These are phyloP conservation scores for Blastobotrys ciferrii DNA, from an alignment of 1,139 yeast species.

Conservation along the genomic window DNA sequence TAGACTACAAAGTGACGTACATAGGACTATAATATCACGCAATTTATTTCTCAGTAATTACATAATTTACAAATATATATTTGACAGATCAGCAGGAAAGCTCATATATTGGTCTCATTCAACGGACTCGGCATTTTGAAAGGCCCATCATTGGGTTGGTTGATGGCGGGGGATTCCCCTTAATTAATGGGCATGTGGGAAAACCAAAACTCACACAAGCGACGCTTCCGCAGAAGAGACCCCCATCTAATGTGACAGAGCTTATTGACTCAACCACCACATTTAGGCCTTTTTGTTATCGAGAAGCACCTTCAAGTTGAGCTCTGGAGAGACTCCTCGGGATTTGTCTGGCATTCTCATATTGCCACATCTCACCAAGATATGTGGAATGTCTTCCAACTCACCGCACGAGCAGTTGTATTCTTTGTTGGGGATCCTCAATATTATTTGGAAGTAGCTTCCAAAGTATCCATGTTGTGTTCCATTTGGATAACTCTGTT, in stretches of 20 bases:
- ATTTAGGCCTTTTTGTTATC: neutral
- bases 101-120: too few relatives aligned
- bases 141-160: too few relatives aligned
- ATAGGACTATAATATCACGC: too few relatives aligned
- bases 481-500: neutral
- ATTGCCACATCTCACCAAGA: neutral
- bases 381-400: neutral
- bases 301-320: neutral
- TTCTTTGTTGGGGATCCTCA: neutral
- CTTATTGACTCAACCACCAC: neutral
- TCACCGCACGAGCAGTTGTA: slow-evolving; percentile 5
- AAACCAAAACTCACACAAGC: slow-evolving; percentile 2
- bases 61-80: too few relatives aligned
- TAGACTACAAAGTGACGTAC: too few relatives aligned
- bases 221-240: slow-evolving; percentile 6
- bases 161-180: too few relatives aligned
- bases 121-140: too few relatives aligned
- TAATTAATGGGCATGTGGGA: too few relatives aligned
- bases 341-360: neutral
- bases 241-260: neutral
- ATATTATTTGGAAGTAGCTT: neutral
- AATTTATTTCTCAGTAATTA: too few relatives aligned
- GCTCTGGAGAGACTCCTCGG: slow-evolving; percentile 1
- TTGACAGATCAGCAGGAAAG: too few relatives aligned
- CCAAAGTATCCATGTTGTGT: slow-evolving; percentile 4